Percentiles rank a stretch among this genome's conserved stretches.
Conservation (phyloP, 768 basidiomycete genomes). For the Rossbeevera mucosa region DNA sequence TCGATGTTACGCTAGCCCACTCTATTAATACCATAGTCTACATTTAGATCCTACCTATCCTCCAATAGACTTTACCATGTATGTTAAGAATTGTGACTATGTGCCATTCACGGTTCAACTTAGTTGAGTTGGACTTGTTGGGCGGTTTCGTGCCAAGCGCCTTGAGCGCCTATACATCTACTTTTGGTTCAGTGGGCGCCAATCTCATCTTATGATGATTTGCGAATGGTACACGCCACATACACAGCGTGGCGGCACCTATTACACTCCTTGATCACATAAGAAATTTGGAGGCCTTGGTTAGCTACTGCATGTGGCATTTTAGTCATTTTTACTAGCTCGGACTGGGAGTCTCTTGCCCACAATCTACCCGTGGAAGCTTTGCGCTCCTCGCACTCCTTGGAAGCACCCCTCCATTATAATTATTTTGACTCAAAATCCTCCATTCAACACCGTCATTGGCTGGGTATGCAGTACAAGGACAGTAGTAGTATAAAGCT, state of each 20-base stretch:
- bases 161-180: not conserved
- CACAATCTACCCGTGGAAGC: too few species aligned
- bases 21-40: not conserved
- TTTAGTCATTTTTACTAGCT: too few species aligned
- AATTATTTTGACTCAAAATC: not conserved
- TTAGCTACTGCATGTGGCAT: not conserved
- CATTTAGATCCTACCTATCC: too few species aligned
- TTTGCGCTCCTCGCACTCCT: not conserved
- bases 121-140: not conserved
- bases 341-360: too few species aligned
- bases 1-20: not conserved
- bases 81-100: not conserved
- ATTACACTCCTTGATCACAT: too few species aligned
- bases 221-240: too few species aligned
- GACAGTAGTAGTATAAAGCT: not conserved
- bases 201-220: too few species aligned
- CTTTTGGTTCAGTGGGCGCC: too few species aligned
- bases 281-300: not conserved
- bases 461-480: not conserved
- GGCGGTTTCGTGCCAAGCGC: conserved; percentile 1
- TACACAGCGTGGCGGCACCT: too few species aligned
- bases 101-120: not conserved
- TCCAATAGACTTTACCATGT: not conserved
- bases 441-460: not conserved
- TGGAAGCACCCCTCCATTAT: not conserved